A percentile compares a stretch with the other conserved stretches of the same genome.
Evolutionary conservation across 2,329 filamentous ascomycete genomes (phyloP).

Genomic region (Colletotrichum sp.): DNA sequence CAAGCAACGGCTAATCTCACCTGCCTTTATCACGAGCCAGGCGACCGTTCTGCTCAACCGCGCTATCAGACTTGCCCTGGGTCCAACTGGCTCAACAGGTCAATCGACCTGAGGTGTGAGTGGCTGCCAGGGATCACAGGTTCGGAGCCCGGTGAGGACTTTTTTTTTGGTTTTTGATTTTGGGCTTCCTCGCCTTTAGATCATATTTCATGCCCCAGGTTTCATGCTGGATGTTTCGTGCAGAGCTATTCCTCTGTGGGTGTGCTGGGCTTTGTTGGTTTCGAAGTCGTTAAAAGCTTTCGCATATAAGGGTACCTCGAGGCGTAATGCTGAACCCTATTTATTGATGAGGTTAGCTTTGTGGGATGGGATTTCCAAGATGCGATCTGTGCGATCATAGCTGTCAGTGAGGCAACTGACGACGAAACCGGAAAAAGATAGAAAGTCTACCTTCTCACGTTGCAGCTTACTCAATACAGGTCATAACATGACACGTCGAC

Average conservation of each 20-base stretch:
- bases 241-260: not conserved
- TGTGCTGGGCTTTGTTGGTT: not conserved
- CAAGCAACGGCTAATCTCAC: not conserved
- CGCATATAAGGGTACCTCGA: not conserved
- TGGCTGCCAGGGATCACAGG: not conserved
- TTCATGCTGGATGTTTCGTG: not conserved
- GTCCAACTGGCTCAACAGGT: not conserved
- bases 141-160: not conserved
- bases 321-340: rapidly evolving
- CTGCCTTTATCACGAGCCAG: not conserved
- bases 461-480: rapidly evolving
- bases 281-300: rapidly evolving
- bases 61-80: not conserved
- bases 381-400: rapidly evolving
- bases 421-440: too few species aligned
- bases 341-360: rapidly evolving
- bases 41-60: not conserved
- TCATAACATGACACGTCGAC: not conserved
- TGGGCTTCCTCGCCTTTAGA: not conserved
- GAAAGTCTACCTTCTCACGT: not conserved
- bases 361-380: rapidly evolving
- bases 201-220: not conserved
- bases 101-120: not conserved
- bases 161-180: not conserved
- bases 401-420: too few species aligned